Base-by-base conservation (phyloP, 2,329 filamentous ascomycete genomes). In the Apiospora rasikravindrae region DNA sequence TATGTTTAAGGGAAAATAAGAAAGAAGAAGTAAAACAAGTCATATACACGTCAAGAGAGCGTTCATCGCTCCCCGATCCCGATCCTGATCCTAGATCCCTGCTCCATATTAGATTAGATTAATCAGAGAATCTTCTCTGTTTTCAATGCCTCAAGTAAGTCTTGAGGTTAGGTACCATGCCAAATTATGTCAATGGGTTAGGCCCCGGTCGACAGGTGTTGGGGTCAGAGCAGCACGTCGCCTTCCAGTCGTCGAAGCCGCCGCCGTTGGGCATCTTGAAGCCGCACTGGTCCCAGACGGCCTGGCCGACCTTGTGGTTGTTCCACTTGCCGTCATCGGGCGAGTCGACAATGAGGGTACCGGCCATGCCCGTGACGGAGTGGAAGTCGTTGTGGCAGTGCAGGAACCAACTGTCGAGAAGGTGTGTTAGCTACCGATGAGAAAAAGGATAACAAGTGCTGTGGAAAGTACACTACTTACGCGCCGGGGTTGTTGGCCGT, bases 141-240 rank as follows among this genome's bases (percentile, higher is more conserved):
- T 49, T n/a, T 49, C 10, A n/a, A 2, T 49, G 45, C 22, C 19
- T 10, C 45, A 10, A n/a, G 45, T n/a, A n/a, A 8, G 19, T 5
- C 33, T n/a, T 49, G 10, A n/a, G 22, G 6, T 10, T n/a, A 10
- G n/a, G 22, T n/a, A 10, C 11, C 8, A 1, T n/a, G 8, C 2
- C 45, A 49, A 5, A 1, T 51, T 51, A 51, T 26, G 53, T 61
- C 29, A n/a, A 37, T 0, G 53, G 53, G 16, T 11, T 19, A 0
- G 57, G 2, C 13, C 8, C 57, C 4, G 33, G 33, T 1, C 19
- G 4, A 73, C 69, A 70, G 7, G 42, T 45, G 24, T 70, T 49
- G 37, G 53, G 53, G 22, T 67, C 33, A 75, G 69, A 76, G 79
- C 71, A 76, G 81, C 33, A 77, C 73, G 67, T 78, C 76, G 69